phyloP scores from a whole-genome alignment of 1,284 basidiomycete genomes.

The Ganoderma meredithae region DNA sequence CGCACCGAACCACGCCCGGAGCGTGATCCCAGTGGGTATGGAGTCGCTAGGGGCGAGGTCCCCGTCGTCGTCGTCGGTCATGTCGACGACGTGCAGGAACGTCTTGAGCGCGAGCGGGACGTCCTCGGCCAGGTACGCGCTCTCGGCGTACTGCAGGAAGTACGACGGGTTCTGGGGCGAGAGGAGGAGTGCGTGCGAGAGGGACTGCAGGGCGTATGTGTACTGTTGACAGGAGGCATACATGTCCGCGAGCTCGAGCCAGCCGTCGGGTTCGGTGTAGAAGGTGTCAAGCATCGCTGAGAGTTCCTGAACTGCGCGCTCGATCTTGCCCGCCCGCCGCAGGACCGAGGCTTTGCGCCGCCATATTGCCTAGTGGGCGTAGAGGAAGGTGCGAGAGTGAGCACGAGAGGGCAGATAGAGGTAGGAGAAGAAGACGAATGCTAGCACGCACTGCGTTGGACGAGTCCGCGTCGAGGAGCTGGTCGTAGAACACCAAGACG shows the following conservation, averaged over 20 bases:
- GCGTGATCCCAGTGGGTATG: slow-evolving; percentile 62
- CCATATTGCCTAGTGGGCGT: slow-evolving; percentile 68
- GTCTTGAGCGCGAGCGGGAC: slow-evolving; percentile 83
- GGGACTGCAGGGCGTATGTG: slow-evolving; percentile 70
- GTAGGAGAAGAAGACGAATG: neutral
- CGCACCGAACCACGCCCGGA: slow-evolving; percentile 87
- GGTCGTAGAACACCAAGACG: slow-evolving; percentile 75
- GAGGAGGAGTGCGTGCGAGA: slow-evolving; percentile 85
- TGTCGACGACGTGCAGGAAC: slow-evolving; percentile 85
- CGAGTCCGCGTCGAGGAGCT: slow-evolving; percentile 72
- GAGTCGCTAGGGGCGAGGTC: slow-evolving; percentile 49
- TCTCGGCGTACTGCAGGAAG: slow-evolving; percentile 85
- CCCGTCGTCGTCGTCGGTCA: slow-evolving; percentile 71
- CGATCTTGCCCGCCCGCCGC: slow-evolving; percentile 63
- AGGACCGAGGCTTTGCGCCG: slow-evolving; percentile 85
- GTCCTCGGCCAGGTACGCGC: slow-evolving; percentile 82
- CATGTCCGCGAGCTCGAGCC: slow-evolving; percentile 92
- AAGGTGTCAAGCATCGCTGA: slow-evolving; percentile 89
- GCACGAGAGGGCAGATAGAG: neutral
- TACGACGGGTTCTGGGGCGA: slow-evolving; percentile 89
- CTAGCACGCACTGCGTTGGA: slow-evolving; percentile 73
- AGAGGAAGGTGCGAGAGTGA: neutral
- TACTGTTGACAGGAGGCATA: slow-evolving; percentile 85
- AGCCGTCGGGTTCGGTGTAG: slow-evolving; percentile 92
- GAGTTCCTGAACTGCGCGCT: slow-evolving; percentile 79